These are phyloP conservation scores for Serpula lacrymans DNA, from an alignment of 768 basidiomycete genomes.

Conservation along the genomic window DNA sequence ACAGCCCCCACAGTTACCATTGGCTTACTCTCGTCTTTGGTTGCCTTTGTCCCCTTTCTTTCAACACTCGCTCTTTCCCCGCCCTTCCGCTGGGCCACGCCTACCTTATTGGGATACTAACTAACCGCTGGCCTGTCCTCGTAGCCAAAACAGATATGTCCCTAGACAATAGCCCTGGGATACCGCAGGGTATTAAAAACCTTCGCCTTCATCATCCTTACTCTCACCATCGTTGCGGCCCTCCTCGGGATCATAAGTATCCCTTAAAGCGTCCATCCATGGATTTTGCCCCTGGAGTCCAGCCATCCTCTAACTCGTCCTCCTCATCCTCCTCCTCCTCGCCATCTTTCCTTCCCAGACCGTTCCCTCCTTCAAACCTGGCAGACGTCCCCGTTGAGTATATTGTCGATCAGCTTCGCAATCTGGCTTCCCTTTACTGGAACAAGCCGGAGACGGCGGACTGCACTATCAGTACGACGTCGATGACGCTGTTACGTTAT, in stretches of 20 bases:
- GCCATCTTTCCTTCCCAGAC: constrained; percentile 48
- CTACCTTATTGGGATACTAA: constrained; percentile 29
- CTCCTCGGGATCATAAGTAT: neutral
- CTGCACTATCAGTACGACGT: constrained; percentile 65
- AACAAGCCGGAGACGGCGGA: constrained; percentile 72
- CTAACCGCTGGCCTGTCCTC: neutral
- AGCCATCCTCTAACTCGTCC: neutral
- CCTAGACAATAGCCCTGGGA: constrained; percentile 28
- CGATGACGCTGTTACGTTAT: constrained; percentile 15
- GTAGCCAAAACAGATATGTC: constrained; percentile 12
- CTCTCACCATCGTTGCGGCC: too few species aligned
- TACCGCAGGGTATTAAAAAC: constrained; percentile 27
- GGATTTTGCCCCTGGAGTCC: neutral
- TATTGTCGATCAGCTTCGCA: constrained; percentile 65
- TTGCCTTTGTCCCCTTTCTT: neutral
- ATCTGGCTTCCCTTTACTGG: constrained; percentile 68
- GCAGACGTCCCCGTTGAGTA: constrained; percentile 68
- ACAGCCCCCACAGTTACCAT: neutral
- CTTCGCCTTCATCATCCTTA: neutral
- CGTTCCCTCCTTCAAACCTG: constrained; percentile 63
- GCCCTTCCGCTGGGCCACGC: constrained; percentile 25
- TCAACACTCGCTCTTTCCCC: neutral
- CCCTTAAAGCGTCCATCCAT: neutral
- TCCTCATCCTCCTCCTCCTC: constrained; percentile 1
- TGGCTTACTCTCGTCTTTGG: neutral